A percentile compares a stretch with the other conserved stretches of the same genome.
Evolutionary conservation across 805 yeast genomes (phyloP).

Genomic region (Candida ficus): DNA sequence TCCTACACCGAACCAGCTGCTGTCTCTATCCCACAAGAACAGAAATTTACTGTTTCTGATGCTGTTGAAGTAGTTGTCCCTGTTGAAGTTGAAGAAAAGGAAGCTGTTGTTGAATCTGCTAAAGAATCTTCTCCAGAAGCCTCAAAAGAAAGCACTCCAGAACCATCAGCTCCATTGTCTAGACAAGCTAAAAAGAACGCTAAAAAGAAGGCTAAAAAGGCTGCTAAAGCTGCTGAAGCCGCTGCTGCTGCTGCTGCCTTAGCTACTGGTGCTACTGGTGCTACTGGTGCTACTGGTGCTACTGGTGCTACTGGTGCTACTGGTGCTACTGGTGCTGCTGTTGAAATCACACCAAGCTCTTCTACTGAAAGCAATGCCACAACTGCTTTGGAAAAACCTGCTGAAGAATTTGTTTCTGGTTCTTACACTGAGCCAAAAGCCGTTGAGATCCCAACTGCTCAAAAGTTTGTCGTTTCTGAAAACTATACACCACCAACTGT

Average conservation of each 20-base stretch:
- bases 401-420: not conserved
- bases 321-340: not conserved
- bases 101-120: not conserved
- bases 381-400: not conserved
- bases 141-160: slow-evolving; percentile 5
- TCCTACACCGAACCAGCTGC: slow-evolving; percentile 2
- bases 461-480: not conserved
- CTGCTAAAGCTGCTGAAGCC: slow-evolving; percentile 4
- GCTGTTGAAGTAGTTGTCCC: not conserved
- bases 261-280: not conserved
- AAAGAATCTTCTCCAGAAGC: not conserved
- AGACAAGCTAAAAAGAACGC: slow-evolving; percentile 6
- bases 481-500: not conserved
- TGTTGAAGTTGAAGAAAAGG: not conserved
- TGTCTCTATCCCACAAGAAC: slow-evolving; percentile 3
- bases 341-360: not conserved
- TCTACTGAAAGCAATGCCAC: too few relatives aligned
- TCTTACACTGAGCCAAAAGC: not conserved
- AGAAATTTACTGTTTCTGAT: slow-evolving; percentile 9
- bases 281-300: not conserved
- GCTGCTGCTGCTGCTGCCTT: slow-evolving; percentile 2
- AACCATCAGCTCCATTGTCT: not conserved
- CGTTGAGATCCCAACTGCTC: not conserved
- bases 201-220: slow-evolving; percentile 5
- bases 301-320: not conserved